Evolutionary conservation across 805 yeast genomes (phyloP).

Genomic region (Zygosaccharomyces pseudorouxii): DNA sequence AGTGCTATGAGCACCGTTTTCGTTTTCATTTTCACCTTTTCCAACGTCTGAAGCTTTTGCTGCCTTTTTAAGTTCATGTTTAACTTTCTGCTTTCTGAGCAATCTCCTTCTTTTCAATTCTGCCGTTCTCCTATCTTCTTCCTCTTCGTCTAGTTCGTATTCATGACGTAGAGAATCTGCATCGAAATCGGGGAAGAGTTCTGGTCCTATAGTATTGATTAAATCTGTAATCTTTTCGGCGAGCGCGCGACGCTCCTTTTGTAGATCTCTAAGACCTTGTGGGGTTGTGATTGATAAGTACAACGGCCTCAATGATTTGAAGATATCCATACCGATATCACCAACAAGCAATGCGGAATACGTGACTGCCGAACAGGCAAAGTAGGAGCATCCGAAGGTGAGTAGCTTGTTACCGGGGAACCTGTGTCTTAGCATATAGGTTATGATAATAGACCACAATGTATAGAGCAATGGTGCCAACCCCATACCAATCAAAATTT

Average conservation of each 20-base stretch:
- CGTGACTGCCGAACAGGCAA: conserved; percentile 67
- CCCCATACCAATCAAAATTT: conserved; percentile 82
- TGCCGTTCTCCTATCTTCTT: conserved; percentile 36
- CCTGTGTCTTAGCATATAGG: conserved; percentile 34
- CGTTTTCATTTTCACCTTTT: neutral
- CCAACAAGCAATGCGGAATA: conserved; percentile 90
- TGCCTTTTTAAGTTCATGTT: conserved; percentile 13
- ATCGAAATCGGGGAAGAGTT: conserved; percentile 81
- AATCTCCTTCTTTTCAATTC: conserved; percentile 38
- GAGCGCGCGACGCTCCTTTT: conserved; percentile 55
- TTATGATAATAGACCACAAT: conserved; percentile 65
- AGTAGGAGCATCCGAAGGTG: conserved; percentile 50
- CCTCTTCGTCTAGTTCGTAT: conserved; percentile 26
- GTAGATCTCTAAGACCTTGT: conserved; percentile 52
- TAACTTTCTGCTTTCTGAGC: conserved; percentile 26
- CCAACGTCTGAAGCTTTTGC: conserved; percentile 8
- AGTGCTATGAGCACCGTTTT: conserved; percentile 34
- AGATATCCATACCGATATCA: conserved; percentile 86
- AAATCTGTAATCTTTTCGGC: conserved; percentile 70
- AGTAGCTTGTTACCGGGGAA: conserved; percentile 33
- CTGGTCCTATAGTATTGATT: conserved; percentile 79
- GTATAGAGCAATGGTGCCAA: conserved; percentile 83
- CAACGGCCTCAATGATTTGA: conserved; percentile 78
- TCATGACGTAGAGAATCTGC: conserved; percentile 29
- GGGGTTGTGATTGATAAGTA: conserved; percentile 61